phyloP scores from a whole-genome alignment of 768 basidiomycete species.

The Macrocybe gigantea region DNA sequence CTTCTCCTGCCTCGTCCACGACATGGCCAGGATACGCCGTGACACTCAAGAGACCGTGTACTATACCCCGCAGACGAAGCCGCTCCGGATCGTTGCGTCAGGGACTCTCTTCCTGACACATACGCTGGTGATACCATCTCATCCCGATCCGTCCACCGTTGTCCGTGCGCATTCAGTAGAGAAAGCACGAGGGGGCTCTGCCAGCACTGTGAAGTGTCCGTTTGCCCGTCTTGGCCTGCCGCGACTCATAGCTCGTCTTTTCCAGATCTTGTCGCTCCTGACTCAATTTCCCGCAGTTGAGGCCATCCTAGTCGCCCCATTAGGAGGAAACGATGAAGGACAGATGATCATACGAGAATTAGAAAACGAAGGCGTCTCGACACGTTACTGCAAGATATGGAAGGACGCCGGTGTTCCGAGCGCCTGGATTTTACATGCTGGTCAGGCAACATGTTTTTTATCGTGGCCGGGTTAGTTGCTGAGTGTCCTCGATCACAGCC shows the following conservation, averaged over 20 bases:
- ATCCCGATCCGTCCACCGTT: conserved; percentile 52
- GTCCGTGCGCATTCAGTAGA: conserved; percentile 69
- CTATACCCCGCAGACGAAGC: conserved; percentile 21
- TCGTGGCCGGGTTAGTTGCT: not conserved
- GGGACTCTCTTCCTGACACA: conserved; percentile 80
- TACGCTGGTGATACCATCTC: conserved; percentile 53
- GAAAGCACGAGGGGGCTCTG: conserved; percentile 65
- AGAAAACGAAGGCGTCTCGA: conserved; percentile 61
- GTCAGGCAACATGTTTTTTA: conserved; percentile 32
- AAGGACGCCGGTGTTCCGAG: conserved; percentile 67
- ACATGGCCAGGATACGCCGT: conserved; percentile 44
- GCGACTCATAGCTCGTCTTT: conserved; percentile 3
- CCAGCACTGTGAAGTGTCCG: conserved; percentile 38
- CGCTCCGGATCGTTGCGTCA: conserved; percentile 71
- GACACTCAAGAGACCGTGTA: conserved; percentile 28
- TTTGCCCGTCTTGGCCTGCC: not conserved
- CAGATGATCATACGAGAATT: conserved; percentile 56
- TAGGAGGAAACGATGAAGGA: conserved; percentile 71
- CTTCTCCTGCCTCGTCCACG: conserved; percentile 1
- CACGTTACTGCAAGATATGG: conserved; percentile 71
- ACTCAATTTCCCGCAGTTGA: conserved; percentile 67
- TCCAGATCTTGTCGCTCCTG: conserved; percentile 55
- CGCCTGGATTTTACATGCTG: conserved; percentile 77
- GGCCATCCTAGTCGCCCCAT: conserved; percentile 65
- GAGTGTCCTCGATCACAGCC: conserved; percentile 24